Evolutionary conservation across 768 basidiomycete species (phyloP), one percentile per base, ranked within the genome.

Genomic region (Mycena kentingensis): DNA sequence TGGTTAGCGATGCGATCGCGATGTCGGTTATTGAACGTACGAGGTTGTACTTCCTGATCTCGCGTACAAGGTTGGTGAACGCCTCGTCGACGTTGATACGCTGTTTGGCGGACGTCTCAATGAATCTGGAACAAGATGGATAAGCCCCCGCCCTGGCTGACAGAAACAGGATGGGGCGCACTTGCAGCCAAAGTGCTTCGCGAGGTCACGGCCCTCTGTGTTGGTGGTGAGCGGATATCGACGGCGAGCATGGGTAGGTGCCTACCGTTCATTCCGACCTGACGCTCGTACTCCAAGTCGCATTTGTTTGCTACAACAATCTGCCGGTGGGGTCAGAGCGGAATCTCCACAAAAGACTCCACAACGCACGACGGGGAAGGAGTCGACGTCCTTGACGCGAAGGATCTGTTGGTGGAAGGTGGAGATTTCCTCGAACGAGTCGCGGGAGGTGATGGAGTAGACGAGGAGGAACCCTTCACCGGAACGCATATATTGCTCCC

Each of bases 241-340:
- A n/a, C n/a, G n/a, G n/a, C n/a, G n/a, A n/a, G n/a, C n/a, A 5
- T 24, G 5, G 29, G 25, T 28, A 46, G 5, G n/a, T 27, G 69
- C 77, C 47, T 55, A 92, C 95, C 95, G 62, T 93, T 91, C 80
- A 88, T 88, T 67, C 92, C 92, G 24, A 98, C 96, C 70, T 98
- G 95, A 49, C 96, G 82, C 70, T 98, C 96, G 65, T 88, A 94
- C 66, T 94, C 95, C 62, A 96, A 75, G 70, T 98, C 96, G 64
- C 89, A 90, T 73, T 98, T 98, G 78, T 98, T 98, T n/a, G 93
- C 96, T 8, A 97, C 93, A 49, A 98, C 85, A 53, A 98, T 90
- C n/a, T n/a, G n/a, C n/a, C n/a, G n/a, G n/a, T n/a, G n/a, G n/a
- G n/a, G n/a, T n/a, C n/a, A n/a, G n/a, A n/a, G n/a, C n/a, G n/a